phyloP scores from a whole-genome alignment of 129 eudicot species.

The Erigeron canadensis region DNA sequence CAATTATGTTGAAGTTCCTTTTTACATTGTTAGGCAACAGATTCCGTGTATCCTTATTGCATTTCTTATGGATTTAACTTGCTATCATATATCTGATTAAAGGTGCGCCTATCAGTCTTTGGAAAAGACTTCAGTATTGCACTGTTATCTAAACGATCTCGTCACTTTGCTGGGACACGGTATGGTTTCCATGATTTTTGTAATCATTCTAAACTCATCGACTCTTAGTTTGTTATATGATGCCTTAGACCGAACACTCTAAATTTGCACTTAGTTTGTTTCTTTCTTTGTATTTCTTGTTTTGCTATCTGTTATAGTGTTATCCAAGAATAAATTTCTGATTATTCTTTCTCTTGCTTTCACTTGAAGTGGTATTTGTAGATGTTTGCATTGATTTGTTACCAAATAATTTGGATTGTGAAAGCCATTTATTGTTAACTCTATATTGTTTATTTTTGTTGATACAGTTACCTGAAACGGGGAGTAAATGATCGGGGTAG shows the following conservation, averaged over 20 bases:
- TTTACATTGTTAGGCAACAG: slow-evolving; percentile 2
- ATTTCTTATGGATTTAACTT: not conserved
- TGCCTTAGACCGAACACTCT: not conserved
- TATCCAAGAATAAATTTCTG: not conserved
- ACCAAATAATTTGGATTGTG: not conserved
- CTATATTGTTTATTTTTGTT: not conserved
- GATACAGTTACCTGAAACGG: slow-evolving; percentile 82
- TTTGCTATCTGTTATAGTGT: not conserved
- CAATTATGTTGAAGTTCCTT: slow-evolving; percentile 14
- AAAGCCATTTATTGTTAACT: not conserved
- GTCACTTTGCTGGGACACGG: slow-evolving; percentile 99
- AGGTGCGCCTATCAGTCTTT: slow-evolving; percentile 73
- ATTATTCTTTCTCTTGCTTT: slow-evolving; percentile 13
- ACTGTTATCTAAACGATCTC: slow-evolving; percentile 78
- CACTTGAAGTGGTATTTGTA: not conserved
- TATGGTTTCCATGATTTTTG: slow-evolving; percentile 34
- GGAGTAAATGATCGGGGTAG: slow-evolving; percentile 96
- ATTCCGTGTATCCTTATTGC: not conserved
- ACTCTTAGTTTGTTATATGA: slow-evolving; percentile 1
- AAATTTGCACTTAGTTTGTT: slow-evolving; percentile 2
- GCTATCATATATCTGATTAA: slow-evolving; percentile 33
- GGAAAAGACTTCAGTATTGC: slow-evolving; percentile 90
- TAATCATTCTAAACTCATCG: slow-evolving; percentile 10
- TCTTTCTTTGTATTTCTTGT: not conserved
- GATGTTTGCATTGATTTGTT: slow-evolving; percentile 1